A percentile compares a stretch with the other conserved stretches of the same genome.
phyloP scores from a whole-genome alignment of 164 flowering plant genomes.

The Protea cynaroides region DNA sequence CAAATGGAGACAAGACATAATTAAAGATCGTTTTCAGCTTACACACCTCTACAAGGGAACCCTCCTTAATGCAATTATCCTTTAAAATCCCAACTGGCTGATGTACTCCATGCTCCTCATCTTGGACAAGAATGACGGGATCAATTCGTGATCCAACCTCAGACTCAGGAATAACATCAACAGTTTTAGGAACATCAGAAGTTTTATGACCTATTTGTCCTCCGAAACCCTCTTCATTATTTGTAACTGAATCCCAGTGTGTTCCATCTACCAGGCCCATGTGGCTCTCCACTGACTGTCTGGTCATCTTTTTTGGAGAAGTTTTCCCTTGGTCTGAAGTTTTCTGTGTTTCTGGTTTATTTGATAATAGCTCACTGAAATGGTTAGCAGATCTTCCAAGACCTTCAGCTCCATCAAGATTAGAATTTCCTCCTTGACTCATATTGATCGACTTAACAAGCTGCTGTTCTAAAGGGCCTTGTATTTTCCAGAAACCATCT shows the following conservation, averaged over 20 bases:
- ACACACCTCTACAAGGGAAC: conserved; percentile 79
- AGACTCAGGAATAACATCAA: conserved; percentile 33
- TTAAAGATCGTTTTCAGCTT: not conserved
- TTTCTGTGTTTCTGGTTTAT: conserved; percentile 19
- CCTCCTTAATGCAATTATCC: conserved; percentile 48
- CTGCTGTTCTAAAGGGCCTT: conserved; percentile 19
- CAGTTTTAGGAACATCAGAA: conserved; percentile 29
- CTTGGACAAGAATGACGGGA: conserved; percentile 9
- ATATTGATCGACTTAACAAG: conserved; percentile 17
- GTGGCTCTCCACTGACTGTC: conserved; percentile 17
- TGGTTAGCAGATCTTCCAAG: conserved; percentile 9
- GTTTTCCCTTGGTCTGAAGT: conserved; percentile 7
- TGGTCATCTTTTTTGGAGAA: conserved; percentile 21
- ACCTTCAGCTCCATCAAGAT: conserved; percentile 12
- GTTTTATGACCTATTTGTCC: conserved; percentile 28
- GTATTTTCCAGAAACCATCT: conserved; percentile 54
- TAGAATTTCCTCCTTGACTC: conserved; percentile 11
- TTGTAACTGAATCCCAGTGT: conserved; percentile 20
- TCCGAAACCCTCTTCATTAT: conserved; percentile 24
- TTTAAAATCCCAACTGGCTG: conserved; percentile 12
- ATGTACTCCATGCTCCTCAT: conserved; percentile 14
- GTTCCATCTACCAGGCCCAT: conserved; percentile 23
- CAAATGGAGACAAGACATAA: not conserved
- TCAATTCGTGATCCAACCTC: conserved; percentile 23
- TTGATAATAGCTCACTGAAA: conserved; percentile 18